Evolutionary conservation across 2,329 filamentous ascomycete genomes (phyloP), one percentile per base, ranked within the genome.

Genomic region (Fusarium multiceps): DNA sequence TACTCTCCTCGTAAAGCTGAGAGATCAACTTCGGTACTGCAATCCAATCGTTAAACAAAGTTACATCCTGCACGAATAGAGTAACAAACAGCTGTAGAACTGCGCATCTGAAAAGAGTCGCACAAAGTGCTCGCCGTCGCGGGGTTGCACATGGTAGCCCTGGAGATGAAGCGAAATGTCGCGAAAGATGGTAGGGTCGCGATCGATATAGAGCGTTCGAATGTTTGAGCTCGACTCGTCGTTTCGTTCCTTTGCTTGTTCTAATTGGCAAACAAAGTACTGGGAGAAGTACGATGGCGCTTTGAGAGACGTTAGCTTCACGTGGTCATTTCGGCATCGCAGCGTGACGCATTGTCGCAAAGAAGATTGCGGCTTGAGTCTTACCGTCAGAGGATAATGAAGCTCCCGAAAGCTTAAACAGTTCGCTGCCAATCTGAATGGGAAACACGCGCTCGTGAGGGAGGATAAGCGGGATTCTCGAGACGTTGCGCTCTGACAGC

Each of bases 201-300:
- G 91, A 80, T 98, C 95, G 76, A 98, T 98, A 81, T 98, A 98
- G 9, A 98, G 85, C 0, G 95, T 97, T 71, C 92, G 90, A 62
- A 97, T 83, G 48, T 81, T 79, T 7, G 75, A 71, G 41, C 76
- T 78, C 7, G 81, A 61, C 58, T 87, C 86, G 57, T 89, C 85
- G 62, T 87, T 87, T 59, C 86, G 86, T 48, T 87, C 85, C 63
- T 89, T 86, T 50, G 87, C 90, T 72, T 84, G 82, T 60, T 88
- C 86, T 42, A 98, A 81, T 81, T 98, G 94, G 74, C 93, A 92
- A 72, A 90, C 86, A 80, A 98, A 98, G 83, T 96, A 98, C 73
- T 93, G 91, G 21, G 95, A 97, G 82, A 98, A 98, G 80, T 98
- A 98, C 51, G 94, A 98, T 62, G 95, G 95, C 76, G 94, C 95